phyloP scores from a whole-genome alignment of 2,329 filamentous ascomycete species.

The Pyrenophora graminea region DNA sequence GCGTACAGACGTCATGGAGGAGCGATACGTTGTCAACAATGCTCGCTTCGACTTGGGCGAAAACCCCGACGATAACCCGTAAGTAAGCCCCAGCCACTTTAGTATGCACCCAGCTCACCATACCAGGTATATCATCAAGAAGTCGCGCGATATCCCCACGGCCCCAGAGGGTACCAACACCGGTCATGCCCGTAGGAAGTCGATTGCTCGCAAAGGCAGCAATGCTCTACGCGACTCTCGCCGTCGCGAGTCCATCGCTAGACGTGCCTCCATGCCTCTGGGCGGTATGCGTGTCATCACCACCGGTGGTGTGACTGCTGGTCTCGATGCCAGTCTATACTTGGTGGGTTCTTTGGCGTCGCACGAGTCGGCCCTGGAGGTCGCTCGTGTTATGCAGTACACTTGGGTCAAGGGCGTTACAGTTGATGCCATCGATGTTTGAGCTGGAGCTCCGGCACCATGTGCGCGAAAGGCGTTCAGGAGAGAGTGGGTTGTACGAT shows the following conservation, averaged over 20 bases:
- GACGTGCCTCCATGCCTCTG: conserved; percentile 75
- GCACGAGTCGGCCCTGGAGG: conserved; percentile 74
- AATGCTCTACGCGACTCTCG: conserved; percentile 79
- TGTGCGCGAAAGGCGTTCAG: conserved; percentile 33
- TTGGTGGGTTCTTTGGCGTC: conserved; percentile 81
- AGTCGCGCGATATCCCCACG: conserved; percentile 45
- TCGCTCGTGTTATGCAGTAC: conserved; percentile 77
- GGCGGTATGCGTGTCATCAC: conserved; percentile 75
- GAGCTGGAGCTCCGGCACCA: conserved; percentile 39
- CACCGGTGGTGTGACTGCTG: conserved; percentile 75
- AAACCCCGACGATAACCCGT: conserved; percentile 73
- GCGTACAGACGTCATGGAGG: conserved; percentile 81
- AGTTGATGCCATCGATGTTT: conserved; percentile 84
- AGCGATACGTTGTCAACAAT: conserved; percentile 89
- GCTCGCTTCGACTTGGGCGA: conserved; percentile 80
- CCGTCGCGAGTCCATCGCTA: conserved; percentile 78
- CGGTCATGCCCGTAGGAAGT: conserved; percentile 47
- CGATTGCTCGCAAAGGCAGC: conserved; percentile 72
- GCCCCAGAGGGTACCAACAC: conserved; percentile 60
- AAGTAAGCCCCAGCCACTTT: conserved; percentile 6
- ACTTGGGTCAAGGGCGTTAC: conserved; percentile 84
- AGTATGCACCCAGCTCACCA: conserved; percentile 52
- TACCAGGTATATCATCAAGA: conserved; percentile 79
- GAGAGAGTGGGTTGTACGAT: conserved; percentile 22
- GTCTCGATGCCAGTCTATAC: conserved; percentile 83